Percentiles rank a stretch among this genome's conserved stretches.
Conservation (phyloP, 176 grass and related monocot genomes). For the Bolboschoenus planiculmis region DNA sequence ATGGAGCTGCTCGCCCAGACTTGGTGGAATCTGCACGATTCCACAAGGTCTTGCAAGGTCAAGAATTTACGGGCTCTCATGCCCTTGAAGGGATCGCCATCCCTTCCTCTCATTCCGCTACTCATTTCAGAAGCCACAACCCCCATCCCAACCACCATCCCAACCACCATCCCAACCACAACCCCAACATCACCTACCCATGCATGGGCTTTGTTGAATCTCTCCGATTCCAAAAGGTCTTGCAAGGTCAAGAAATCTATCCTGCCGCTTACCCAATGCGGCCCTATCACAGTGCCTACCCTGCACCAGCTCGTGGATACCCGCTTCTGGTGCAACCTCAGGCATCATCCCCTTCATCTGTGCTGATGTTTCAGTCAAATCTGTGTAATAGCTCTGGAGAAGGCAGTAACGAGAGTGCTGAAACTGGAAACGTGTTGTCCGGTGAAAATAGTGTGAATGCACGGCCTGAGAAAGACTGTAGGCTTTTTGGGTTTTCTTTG, state of each 20-base stretch:
- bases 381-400: conserved; percentile 6
- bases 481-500: conserved; percentile 82
- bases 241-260: conserved; percentile 99
- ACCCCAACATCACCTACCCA: conserved; percentile 33
- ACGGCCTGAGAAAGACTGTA: conserved; percentile 33
- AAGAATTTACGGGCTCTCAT: conserved; percentile 75
- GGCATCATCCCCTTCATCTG: conserved; percentile 57
- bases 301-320: conserved; percentile 32
- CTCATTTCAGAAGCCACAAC: conserved; percentile 1
- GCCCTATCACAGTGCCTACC: conserved; percentile 27
- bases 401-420: conserved; percentile 10
- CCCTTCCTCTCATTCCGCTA: conserved; percentile 1
- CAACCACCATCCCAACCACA: background rate
- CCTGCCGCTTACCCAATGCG: conserved; percentile 13
- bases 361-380: conserved; percentile 63
- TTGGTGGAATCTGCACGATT: conserved; percentile 50
- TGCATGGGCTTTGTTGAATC: conserved; percentile 57
- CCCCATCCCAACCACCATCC: background rate
- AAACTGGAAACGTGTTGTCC: conserved; percentile 9
- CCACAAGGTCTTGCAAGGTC: conserved; percentile 99
- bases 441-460: background rate
- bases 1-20: conserved; percentile 50
- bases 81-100: conserved; percentile 25
- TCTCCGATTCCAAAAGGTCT: conserved; percentile 77
- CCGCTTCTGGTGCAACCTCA: conserved; percentile 27